Evolutionary conservation across 352 stramenopile species (phyloP).

Genomic region (Blastocystis sp.): DNA sequence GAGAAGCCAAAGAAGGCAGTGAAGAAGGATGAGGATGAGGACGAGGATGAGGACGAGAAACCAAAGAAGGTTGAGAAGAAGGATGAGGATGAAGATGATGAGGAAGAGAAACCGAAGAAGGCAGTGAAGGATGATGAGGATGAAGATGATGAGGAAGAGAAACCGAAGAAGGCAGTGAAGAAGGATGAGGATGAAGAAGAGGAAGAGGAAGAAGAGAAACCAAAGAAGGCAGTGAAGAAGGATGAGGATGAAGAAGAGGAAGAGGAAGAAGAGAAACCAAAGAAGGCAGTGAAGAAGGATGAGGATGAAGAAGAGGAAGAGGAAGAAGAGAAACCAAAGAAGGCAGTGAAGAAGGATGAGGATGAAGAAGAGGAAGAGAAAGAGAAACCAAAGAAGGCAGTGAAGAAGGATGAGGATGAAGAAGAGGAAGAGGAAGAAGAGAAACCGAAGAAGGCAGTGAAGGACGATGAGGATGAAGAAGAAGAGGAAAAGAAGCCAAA

Average conservation of each 20-base stretch:
- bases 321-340: background rate
- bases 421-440: background rate
- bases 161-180: background rate
- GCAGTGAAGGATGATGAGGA: background rate
- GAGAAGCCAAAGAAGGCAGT: background rate
- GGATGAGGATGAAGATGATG: background rate
- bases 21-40: background rate
- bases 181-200: background rate
- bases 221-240: background rate
- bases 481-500: background rate
- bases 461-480: background rate
- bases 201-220: background rate
- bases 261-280: background rate
- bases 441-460: background rate
- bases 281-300: background rate
- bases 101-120: background rate
- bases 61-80: background rate
- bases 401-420: background rate
- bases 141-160: background rate
- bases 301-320: background rate
- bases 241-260: background rate
- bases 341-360: background rate
- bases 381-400: background rate
- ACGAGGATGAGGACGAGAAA: background rate
- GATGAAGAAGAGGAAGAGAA: background rate